A percentile compares a stretch with the other conserved stretches of the same genome.
phyloP scores from a whole-genome alignment of 2,329 filamentous ascomycete genomes.

The Penicillium sp. region DNA sequence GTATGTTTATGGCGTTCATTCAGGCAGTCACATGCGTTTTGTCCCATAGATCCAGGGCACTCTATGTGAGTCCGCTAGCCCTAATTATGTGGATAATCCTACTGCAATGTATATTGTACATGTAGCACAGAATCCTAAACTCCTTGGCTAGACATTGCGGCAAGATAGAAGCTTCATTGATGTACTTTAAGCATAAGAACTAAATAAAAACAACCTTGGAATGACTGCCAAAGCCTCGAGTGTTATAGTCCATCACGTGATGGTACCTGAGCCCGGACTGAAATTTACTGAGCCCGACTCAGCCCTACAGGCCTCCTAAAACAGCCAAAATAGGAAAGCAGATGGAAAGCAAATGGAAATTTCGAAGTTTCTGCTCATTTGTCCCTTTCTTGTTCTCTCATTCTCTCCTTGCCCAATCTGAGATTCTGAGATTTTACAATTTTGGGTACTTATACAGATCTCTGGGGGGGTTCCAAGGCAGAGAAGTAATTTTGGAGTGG shows the following conservation, averaged over 20 bases:
- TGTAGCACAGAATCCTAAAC: background rate
- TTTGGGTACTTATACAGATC: constrained; percentile 13
- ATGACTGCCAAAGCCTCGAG: background rate
- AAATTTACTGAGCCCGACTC: background rate
- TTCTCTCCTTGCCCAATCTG: constrained; percentile 5
- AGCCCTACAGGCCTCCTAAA: background rate
- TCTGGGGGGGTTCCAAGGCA: constrained; percentile 14
- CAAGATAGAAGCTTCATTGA: background rate
- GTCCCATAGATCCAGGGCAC: background rate
- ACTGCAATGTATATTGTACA: background rate
- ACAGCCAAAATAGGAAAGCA: constrained; percentile 5
- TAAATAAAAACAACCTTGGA: background rate
- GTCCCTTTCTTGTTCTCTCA: constrained; percentile 1
- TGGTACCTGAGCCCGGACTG: background rate
- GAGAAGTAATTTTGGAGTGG: constrained; percentile 31
- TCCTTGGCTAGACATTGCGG: background rate
- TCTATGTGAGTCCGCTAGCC: background rate
- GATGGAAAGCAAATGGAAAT: constrained; percentile 2
- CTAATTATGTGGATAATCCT: background rate
- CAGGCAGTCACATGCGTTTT: background rate
- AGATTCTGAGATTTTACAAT: constrained; percentile 10
- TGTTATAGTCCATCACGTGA: background rate
- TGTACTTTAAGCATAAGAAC: background rate
- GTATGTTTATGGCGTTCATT: background rate
- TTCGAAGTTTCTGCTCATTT: constrained; percentile 8